These are phyloP conservation scores for Aspergillus heteromorphus DNA, from an alignment of 495 filamentous ascomycete species.

Conservation along the genomic window DNA sequence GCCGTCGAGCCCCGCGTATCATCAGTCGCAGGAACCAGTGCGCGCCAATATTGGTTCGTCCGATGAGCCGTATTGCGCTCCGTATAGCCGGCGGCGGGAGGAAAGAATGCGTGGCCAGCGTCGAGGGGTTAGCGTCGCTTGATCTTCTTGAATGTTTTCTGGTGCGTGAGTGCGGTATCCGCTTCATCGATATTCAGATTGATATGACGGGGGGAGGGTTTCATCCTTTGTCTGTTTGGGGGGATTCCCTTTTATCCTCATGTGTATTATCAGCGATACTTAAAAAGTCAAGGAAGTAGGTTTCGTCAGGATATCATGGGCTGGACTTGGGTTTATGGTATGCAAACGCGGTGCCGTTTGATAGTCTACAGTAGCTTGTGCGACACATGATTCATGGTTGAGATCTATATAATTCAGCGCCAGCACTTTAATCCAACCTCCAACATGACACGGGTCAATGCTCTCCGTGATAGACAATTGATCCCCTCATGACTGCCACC, in stretches of 20 bases:
- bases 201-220: neutral
- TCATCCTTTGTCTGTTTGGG: neutral
- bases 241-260: neutral
- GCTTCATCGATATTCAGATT: neutral
- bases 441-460: too few relatives aligned
- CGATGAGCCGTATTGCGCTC: constrained; percentile 42
- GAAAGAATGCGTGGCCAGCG: constrained; percentile 37
- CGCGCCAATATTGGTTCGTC: constrained; percentile 39
- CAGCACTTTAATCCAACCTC: too few relatives aligned
- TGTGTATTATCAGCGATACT: neutral
- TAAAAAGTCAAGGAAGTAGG: neutral
- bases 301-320: neutral
- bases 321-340: neutral
- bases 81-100: constrained; percentile 41
- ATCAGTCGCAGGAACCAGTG: constrained; percentile 37
- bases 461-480: too few relatives aligned
- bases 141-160: neutral
- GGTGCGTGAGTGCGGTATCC: too few relatives aligned
- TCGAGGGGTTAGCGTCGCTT: constrained; percentile 33
- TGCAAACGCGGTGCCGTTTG: too few relatives aligned
- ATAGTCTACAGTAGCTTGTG: too few relatives aligned
- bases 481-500: too few relatives aligned
- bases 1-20: constrained; percentile 41
- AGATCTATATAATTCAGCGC: too few relatives aligned
- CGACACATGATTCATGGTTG: too few relatives aligned